Percentiles rank a stretch among this genome's conserved stretches.
Evolutionary conservation across 306 rosid species (phyloP).

Genomic region (Quercus alba): DNA sequence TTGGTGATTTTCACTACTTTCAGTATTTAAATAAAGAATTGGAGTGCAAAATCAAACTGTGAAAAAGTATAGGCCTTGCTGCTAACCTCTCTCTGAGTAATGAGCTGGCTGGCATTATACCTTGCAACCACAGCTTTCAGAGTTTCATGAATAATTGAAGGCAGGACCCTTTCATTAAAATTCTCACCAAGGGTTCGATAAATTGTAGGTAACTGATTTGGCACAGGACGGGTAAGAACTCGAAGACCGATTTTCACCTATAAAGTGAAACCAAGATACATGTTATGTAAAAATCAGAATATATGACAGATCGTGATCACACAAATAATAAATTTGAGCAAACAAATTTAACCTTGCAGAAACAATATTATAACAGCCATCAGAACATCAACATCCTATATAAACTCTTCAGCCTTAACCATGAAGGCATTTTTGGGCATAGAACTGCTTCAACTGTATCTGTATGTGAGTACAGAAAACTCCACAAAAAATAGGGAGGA

Average conservation of each 20-base stretch:
- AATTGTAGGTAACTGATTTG: conserved; percentile 61
- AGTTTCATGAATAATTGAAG: conserved; percentile 85
- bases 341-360: not conserved
- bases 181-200: conserved; percentile 76
- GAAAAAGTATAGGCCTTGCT: not conserved
- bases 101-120: conserved; percentile 87
- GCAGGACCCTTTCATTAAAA: conserved; percentile 66
- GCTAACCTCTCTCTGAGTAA: conserved; percentile 87
- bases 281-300: not conserved
- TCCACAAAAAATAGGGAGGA: not conserved
- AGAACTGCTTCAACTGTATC: not conserved
- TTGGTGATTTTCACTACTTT: not conserved
- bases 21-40: not conserved
- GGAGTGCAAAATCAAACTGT: not conserved
- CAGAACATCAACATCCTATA: not conserved
- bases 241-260: conserved; percentile 81
- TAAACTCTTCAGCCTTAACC: not conserved
- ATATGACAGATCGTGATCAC: not conserved
- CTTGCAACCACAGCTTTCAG: conserved; percentile 85
- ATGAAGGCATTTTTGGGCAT: not conserved
- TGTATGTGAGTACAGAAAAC: not conserved
- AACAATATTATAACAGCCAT: not conserved
- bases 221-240: conserved; percentile 75
- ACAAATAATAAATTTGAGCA: not conserved
- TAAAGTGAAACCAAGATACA: conserved; percentile 9